These are phyloP conservation scores for Ophiostoma australiae DNA, from an alignment of 2,329 filamentous ascomycete species.

Conservation along the genomic window DNA sequence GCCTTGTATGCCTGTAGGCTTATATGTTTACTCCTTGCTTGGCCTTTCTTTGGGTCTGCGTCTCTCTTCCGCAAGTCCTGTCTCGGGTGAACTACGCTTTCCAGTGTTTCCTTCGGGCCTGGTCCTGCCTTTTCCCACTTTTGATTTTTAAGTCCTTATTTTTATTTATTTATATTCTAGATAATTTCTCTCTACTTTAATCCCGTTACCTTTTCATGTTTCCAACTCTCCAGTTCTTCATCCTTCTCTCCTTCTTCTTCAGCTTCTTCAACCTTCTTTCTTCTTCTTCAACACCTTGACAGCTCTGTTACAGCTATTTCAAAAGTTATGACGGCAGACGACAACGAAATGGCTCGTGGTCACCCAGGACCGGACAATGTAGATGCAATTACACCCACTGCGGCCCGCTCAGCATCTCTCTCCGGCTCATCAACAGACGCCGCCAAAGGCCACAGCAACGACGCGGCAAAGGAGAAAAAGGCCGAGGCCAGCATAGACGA, in stretches of 20 bases:
- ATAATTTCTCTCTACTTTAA: not conserved
- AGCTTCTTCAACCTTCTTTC: no score
- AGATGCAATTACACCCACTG: not conserved
- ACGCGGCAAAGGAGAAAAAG: not conserved
- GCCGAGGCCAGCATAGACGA: not conserved
- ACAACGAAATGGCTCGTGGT: not conserved
- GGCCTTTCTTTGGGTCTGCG: not conserved
- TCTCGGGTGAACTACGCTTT: not conserved
- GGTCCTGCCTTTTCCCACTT: not conserved
- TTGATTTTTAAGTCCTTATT: not conserved
- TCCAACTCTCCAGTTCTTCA: not conserved
- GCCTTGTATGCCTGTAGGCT: not conserved
- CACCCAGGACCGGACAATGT: not conserved
- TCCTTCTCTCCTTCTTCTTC: not conserved
- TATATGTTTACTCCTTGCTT: not conserved
- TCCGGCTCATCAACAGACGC: not conserved
- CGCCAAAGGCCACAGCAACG: not conserved
- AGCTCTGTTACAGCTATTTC: not conserved
- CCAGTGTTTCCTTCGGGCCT: not conserved
- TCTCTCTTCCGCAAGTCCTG: not conserved
- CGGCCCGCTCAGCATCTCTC: not conserved
- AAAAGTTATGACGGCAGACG: not conserved
- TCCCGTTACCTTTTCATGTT: not conserved
- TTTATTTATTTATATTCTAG: not conserved
- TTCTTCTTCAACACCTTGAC: not conserved